These are phyloP conservation scores for Nasturtium officinale DNA, from an alignment of 345 rosid genomes.

Conservation along the genomic window DNA sequence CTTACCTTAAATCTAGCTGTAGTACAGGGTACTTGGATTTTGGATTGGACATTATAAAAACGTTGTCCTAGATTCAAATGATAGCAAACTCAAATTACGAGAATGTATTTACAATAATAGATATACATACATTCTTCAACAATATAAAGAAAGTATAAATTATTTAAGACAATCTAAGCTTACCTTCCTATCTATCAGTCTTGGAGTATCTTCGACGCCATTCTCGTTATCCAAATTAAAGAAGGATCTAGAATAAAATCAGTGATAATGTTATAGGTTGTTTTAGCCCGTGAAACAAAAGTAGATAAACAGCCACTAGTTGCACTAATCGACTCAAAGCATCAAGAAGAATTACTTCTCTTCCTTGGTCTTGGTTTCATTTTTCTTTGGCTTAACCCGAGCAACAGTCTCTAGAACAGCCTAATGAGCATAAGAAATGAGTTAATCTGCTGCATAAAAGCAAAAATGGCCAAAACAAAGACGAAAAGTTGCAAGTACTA, in stretches of 20 bases:
- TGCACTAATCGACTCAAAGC: background rate
- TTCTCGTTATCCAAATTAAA: constrained; percentile 89
- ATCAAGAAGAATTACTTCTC: constrained; percentile 68
- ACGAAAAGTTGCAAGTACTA: constrained; percentile 16
- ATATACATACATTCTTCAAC: background rate
- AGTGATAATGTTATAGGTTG: constrained; percentile 41
- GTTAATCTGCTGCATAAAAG: background rate
- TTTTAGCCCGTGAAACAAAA: constrained; percentile 22
- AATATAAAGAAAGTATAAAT: background rate
- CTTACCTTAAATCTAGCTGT: constrained; percentile 88
- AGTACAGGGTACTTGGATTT: constrained; percentile 94
- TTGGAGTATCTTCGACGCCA: constrained; percentile 83
- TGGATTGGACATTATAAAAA: constrained; percentile 94
- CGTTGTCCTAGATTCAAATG: constrained; percentile 73
- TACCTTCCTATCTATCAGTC: constrained; percentile 90
- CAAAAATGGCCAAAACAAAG: constrained; percentile 15
- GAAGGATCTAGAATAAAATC: constrained; percentile 62
- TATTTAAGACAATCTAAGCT: constrained; percentile 8
- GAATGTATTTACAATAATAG: background rate
- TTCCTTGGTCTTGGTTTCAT: constrained; percentile 74
- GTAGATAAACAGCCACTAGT: constrained; percentile 20
- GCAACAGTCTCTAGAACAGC: constrained; percentile 95
- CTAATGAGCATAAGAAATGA: constrained; percentile 46
- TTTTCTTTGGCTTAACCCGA: constrained; percentile 81
- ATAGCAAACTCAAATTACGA: constrained; percentile 6